Base-by-base conservation (phyloP, 441 rosid genomes). In the Populus hybrid region DNA sequence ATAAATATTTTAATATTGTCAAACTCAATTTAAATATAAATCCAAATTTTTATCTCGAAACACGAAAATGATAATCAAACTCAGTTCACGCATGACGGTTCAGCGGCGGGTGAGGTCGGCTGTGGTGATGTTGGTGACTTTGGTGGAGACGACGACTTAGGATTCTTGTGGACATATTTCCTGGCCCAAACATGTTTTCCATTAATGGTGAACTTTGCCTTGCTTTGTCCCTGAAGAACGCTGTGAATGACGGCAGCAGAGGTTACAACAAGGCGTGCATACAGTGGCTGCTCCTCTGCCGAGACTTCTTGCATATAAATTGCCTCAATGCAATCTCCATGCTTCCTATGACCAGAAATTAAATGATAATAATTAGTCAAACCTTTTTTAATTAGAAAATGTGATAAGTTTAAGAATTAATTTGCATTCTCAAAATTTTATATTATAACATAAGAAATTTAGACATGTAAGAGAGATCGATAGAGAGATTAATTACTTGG, bases 151-250 rank as follows among this genome's bases (percentile, higher is more conserved):
- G 70, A 23, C 16, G 18, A 10, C 40, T 26, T 76, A 21, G 72
- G 40, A n/a, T 33, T 63, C 67, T 80, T 91, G 12, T 82, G 83
- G 53, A 89, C 81, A 75, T 75, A 94, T 74, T 85, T 93, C 1
- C 96, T 77, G n/a, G 90, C 93, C 93, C 89, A 85, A 28, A 87
- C 93, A 78, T 93, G 97, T 79, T 93, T 94, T 2, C 96, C 95
- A 74, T 89, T 87, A 40, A 93, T 91, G 77, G 82, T 77, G 86
- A 85, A 92, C 72, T 90, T 94, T 7, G 77, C 89, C 78, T 82
- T 88, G 70, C 11, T 56, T 63, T 24, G 78, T 12, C 83, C 86
- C 1, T 53, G 77, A 9, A 90, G 84, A 5, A 92, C 69, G 35
- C 69, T 64, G 7, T 76, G 74, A n/a, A 91, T 74, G 29, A 35